Percentiles rank a stretch among this genome's conserved stretches.
These are phyloP conservation scores for Aspergillus campestris DNA, from an alignment of 495 filamentous ascomycete species.

Conservation along the genomic window DNA sequence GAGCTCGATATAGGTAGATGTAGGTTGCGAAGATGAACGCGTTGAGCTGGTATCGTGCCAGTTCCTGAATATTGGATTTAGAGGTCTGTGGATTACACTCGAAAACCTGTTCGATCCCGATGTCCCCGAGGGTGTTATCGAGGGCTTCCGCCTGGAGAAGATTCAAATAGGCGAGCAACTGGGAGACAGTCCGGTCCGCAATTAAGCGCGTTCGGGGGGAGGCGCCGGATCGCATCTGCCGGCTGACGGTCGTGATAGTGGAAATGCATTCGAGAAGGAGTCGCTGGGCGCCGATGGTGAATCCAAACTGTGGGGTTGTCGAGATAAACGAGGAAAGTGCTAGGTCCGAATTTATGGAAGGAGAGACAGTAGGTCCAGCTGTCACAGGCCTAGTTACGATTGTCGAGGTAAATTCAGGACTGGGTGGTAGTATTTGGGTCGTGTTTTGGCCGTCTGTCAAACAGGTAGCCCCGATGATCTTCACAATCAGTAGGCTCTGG, in stretches of 20 bases:
- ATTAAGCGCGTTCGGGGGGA: slow-evolving; percentile 1
- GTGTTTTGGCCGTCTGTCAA: neutral
- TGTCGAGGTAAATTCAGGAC: too few relatives aligned
- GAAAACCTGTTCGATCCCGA: too few relatives aligned
- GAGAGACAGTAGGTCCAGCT: neutral
- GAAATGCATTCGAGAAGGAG: slow-evolving; percentile 7
- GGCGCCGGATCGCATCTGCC: neutral
- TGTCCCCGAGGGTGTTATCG: neutral
- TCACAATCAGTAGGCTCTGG: slow-evolving; percentile 8
- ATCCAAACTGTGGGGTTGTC: slow-evolving; percentile 5
- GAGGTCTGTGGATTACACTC: neutral
- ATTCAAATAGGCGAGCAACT: slow-evolving; percentile 1
- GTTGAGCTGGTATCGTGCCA: slow-evolving; percentile 7
- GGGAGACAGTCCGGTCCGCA: slow-evolving; percentile 1
- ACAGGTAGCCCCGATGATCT: slow-evolving; percentile 9
- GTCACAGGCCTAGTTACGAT: too few relatives aligned
- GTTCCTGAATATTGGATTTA: neutral
- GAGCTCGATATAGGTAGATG: slow-evolving; percentile 10
- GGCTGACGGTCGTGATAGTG: slow-evolving; percentile 3
- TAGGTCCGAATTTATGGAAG: neutral
- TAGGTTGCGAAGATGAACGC: slow-evolving; percentile 11
- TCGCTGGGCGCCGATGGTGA: slow-evolving; percentile 5
- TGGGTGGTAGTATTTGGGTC: too few relatives aligned
- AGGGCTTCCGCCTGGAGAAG: neutral
- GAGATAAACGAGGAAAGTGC: neutral